Base-by-base conservation (phyloP, 2,329 filamentous ascomycete species). In the Alternaria sp. region DNA sequence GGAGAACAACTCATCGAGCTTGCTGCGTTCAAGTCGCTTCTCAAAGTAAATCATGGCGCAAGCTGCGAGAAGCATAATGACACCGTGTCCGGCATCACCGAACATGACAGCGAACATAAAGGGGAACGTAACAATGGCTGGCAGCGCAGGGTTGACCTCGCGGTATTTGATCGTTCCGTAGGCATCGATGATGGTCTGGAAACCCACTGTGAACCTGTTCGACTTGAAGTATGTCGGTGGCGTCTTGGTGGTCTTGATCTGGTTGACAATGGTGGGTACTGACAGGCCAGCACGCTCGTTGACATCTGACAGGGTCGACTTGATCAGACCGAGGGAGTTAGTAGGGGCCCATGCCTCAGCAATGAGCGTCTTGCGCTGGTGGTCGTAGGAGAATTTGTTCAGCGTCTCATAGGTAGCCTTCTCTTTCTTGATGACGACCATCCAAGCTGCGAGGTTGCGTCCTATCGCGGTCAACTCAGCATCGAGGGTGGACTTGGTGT, bases 51-150 rank as follows among this genome's bases (percentile, higher is more conserved):
- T 98, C 93, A 99, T 97, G 61, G 93, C 93, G 59, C 89, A 76
- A 13, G 96, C 92, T 61, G 93, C 92, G 59, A 88, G 79, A 46
- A 95, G 86, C 91, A 99, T 97, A 80, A 99, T 91, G 69, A 90
- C 81, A 69, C 95, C 96, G 77, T 99, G 96, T 55, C 96, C 96
- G 62, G 97, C 90, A 81, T 99, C 96, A 85, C 96, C 96, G 78
- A 99, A 99, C 96, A 99, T 99, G 88, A 99, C 96, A 54, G 96
- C 96, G 79, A 99, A 99, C 66, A 99, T 86, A 86, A 99, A 99
- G n/a, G 96, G 96, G 82, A 99, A 99, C 6, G 96, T 99, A 68
- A 99, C 90, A 70, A 98, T 93, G 55, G 97, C 96, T 40, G 95
- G 95, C 21, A 99, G 87, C 66, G 93, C 95, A 61, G 96, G 96